Percentiles rank a stretch among this genome's conserved stretches.
Evolutionary conservation across 192 early-diverging fungal species (phyloP).

Genomic region (Thamnidium elegans): DNA sequence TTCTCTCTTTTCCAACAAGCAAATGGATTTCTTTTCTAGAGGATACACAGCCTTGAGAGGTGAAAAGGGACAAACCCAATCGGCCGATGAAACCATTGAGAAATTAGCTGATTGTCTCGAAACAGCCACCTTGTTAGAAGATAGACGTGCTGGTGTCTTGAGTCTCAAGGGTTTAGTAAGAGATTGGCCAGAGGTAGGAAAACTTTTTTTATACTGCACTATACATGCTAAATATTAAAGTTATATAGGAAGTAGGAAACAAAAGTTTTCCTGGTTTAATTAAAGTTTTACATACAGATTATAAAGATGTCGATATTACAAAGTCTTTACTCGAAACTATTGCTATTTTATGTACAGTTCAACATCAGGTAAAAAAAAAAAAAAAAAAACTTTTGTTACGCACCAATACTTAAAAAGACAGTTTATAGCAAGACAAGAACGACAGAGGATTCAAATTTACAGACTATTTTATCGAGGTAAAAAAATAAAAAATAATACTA

Average conservation of each 20-base stretch:
- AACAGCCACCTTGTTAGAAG: constrained; percentile 85
- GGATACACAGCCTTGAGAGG: constrained; percentile 63
- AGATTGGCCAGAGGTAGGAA: constrained; percentile 71
- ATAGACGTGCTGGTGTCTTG: constrained; percentile 82
- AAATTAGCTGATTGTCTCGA: constrained; percentile 79
- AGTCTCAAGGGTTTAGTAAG: constrained; percentile 81
- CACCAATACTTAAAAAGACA: no score
- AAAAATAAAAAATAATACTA: not conserved
- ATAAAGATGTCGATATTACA: constrained; percentile 79
- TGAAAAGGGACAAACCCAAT: constrained; percentile 60
- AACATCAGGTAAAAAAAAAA: constrained; percentile 14
- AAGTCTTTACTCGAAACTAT: constrained; percentile 89
- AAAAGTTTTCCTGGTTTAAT: constrained; percentile 72
- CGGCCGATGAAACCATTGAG: constrained; percentile 75
- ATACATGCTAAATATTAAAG: not conserved
- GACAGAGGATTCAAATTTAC: constrained; percentile 32
- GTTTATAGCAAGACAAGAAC: constrained; percentile 11
- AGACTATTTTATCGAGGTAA: constrained; percentile 43
- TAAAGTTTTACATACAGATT: constrained; percentile 72
- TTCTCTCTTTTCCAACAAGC: not conserved
- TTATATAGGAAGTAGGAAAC: constrained; percentile 76
- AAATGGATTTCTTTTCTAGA: constrained; percentile 60
- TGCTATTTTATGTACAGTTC: constrained; percentile 63
- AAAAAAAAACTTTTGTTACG: not conserved
- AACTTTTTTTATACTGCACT: no score